A percentile compares a stretch with the other conserved stretches of the same genome.
Conservation (phyloP, 495 filamentous ascomycete species). For the Tuber microsphaerosporum region DNA sequence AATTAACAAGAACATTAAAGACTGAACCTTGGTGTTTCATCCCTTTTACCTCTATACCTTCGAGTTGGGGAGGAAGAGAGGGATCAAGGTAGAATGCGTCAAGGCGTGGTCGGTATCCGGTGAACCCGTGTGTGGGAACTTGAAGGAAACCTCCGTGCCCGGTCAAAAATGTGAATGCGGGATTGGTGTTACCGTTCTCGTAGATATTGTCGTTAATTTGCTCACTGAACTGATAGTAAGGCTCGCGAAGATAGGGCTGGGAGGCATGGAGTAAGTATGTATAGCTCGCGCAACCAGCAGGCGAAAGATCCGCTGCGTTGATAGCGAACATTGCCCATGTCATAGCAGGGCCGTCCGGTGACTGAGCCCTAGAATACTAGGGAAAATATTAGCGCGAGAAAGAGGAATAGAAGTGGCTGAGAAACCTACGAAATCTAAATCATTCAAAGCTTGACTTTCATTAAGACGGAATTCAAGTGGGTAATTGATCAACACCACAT, state of each 20-base stretch:
- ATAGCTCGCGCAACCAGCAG: conserved; percentile 52
- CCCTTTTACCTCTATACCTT: conserved; percentile 37
- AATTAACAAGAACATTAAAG: conserved; percentile 33
- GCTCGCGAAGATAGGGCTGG: conserved; percentile 51
- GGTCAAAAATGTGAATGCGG: conserved; percentile 56
- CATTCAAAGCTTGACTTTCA: conserved; percentile 38
- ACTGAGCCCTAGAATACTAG: conserved; percentile 53
- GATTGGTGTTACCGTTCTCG: conserved; percentile 56
- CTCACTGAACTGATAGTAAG: conserved; percentile 60
- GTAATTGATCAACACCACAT: conserved; percentile 54
- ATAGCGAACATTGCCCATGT: conserved; percentile 56
- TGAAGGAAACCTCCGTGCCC: conserved; percentile 54
- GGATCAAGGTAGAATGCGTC: conserved; percentile 52
- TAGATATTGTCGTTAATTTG: conserved; percentile 61
- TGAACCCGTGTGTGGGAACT: conserved; percentile 51
- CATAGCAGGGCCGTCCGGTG: conserved; percentile 54
- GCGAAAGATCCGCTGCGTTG: conserved; percentile 50
- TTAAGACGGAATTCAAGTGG: conserved; percentile 47
- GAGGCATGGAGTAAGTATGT: conserved; percentile 51
- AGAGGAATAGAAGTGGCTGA: not conserved
- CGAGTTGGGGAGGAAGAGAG: conserved; percentile 52
- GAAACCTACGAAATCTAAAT: conserved; percentile 49
- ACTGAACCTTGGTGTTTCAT: conserved; percentile 41
- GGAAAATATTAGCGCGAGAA: conserved; percentile 8
- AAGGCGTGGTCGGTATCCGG: conserved; percentile 49